These are phyloP conservation scores for Mycothermus thermophilus DNA, from an alignment of 495 filamentous ascomycete species.

Conservation along the genomic window DNA sequence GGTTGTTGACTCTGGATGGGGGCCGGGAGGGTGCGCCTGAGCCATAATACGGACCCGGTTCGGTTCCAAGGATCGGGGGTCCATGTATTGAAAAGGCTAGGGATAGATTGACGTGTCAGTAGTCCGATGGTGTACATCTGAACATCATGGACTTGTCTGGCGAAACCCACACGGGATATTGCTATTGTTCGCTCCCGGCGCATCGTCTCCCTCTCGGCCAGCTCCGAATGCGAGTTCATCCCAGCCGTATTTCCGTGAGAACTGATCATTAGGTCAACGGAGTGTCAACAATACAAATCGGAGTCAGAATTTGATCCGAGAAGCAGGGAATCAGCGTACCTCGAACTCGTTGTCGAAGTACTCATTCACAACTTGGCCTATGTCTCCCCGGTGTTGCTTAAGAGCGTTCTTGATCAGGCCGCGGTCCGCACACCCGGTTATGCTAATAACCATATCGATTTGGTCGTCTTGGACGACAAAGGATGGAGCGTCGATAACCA, in stretches of 20 bases:
- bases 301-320: not conserved
- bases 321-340: constrained; percentile 15
- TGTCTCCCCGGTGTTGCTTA: constrained; percentile 29
- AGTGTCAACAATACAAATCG: no score
- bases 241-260: constrained; percentile 26
- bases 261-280: no score
- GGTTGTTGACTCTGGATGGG: constrained; percentile 48
- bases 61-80: constrained; percentile 29
- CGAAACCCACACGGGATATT: constrained; percentile 2
- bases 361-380: constrained; percentile 30
- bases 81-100: constrained; percentile 45
- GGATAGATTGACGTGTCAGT: no score
- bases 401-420: constrained; percentile 6
- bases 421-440: constrained; percentile 7
- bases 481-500: constrained; percentile 3
- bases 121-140: constrained; percentile 8
- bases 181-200: not conserved
- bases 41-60: constrained; percentile 19
- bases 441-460: constrained; percentile 5
- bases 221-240: constrained; percentile 32
- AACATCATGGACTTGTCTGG: not conserved
- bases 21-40: constrained; percentile 59
- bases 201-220: constrained; percentile 29
- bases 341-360: constrained; percentile 30
- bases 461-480: constrained; percentile 2